Percentiles rank a stretch among this genome's conserved stretches.
Evolutionary conservation across 2,329 filamentous ascomycete genomes (phyloP).

Genomic region (Aspergillus oerlinghausenensis): DNA sequence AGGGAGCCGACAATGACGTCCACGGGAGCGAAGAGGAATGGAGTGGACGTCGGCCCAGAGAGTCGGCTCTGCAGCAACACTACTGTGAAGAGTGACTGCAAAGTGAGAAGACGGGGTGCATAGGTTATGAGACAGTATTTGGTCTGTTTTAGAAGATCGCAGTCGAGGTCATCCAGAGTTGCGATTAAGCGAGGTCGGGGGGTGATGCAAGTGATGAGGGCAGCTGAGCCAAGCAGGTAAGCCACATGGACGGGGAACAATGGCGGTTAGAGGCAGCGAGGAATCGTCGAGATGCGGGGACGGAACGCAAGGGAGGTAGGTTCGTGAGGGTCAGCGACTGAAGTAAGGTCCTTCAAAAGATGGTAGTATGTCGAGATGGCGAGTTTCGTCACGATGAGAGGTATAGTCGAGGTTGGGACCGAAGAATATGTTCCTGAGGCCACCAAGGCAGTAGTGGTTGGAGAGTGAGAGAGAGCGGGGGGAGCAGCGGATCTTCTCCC

Average conservation of each 20-base stretch:
- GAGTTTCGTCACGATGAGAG: background rate
- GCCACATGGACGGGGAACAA: conserved; percentile 16
- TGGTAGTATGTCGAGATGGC: background rate
- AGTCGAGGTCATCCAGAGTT: conserved; percentile 4
- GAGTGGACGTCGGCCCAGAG: conserved; percentile 10
- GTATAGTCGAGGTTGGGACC: background rate
- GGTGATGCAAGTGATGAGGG: conserved; percentile 1
- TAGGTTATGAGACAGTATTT: background rate
- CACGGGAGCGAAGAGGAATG: conserved; percentile 5
- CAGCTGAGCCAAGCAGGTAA: conserved; percentile 8
- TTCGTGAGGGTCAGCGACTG: background rate
- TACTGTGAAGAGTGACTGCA: background rate
- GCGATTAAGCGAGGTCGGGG: background rate
- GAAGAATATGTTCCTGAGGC: conserved; percentile 5
- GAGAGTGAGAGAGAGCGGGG: background rate
- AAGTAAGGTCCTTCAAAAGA: background rate
- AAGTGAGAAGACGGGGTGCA: background rate
- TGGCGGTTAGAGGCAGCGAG: conserved; percentile 7
- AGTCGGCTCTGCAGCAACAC: background rate
- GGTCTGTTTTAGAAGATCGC: background rate
- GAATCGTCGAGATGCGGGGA: background rate
- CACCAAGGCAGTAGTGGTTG: conserved; percentile 2
- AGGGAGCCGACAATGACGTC: conserved; percentile 11
- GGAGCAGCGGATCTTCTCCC: conserved; percentile 7
- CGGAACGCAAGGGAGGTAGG: conserved; percentile 6